Evolutionary conservation across 2,329 filamentous ascomycete species (phyloP), one percentile per base, ranked within the genome.

Genomic region (Aphanoascus verrucosus): DNA sequence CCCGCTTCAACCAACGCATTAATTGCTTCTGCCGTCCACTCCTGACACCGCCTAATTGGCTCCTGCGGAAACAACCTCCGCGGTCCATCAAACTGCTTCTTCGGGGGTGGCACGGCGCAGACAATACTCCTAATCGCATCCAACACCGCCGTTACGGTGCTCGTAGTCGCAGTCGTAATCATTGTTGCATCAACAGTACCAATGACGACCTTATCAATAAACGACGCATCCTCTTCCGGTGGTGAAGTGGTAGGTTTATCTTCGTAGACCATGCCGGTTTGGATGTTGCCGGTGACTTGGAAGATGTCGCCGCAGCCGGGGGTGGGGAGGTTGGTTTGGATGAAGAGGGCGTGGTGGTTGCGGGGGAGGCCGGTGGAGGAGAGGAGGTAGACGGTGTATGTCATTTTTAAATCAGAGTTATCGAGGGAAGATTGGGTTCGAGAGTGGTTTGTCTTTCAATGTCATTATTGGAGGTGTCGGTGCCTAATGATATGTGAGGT

Each of bases 221-320:
- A 57, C 11, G 55, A 48, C 11, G 50, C 45, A 20, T 47, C 44
- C 8, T 48, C 35, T 17, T 53, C 43, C n/a, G 45, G 51, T 19
- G 64, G 64, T 2, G 47, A 48, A 15, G 19, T 19, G 8, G 50
- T 20, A 17, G 53, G 50, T 32, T 57, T 55, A 23, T 47, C 42
- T 35, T 58, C 56, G 42, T 52, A 57, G 6, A 19, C 7, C 62
- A 67, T 67, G 15, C 64, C 63, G 46, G 57, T 56, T 42, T 67
- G 62, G 45, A 68, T 66, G 52, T 64, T 62, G 32, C 65, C 65
- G 2, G 59, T 62, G 19, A 68, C 64, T 32, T 68, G 61, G 52
- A 64, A 62, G 9, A 59, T 35, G 20, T 55, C 55, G 46, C 63
- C 63, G 12, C 56, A 58, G 14, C 58, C 45, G 5, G 34, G 41